Percentiles rank a stretch among this genome's conserved stretches.
Conservation (phyloP, 345 rosid species). For the Corchorus capsularis region DNA sequence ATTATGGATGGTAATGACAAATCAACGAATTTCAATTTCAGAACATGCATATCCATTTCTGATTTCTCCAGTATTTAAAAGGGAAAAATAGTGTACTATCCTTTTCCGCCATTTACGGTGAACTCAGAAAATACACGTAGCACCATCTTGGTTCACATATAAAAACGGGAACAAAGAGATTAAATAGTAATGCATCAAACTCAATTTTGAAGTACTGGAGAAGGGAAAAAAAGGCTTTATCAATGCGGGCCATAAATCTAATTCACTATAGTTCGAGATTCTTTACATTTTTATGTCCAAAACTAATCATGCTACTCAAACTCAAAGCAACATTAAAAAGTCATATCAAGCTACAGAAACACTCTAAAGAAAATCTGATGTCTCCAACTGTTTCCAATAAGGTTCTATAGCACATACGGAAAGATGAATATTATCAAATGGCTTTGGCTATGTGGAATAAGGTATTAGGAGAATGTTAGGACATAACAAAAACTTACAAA, state of each 20-base stretch:
- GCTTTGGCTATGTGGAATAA: neutral
- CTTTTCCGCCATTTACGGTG: neutral
- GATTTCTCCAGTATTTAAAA: neutral
- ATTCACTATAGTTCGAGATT: neutral
- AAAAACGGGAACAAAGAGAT: neutral
- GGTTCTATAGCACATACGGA: neutral
- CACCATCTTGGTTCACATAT: neutral
- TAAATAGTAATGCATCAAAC: neutral
- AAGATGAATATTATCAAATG: neutral
- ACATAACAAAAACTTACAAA: neutral
- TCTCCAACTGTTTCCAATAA: slow-evolving; percentile 1
- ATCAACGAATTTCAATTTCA: neutral
- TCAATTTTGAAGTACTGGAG: neutral
- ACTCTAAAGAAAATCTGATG: neutral
- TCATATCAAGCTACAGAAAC: neutral
- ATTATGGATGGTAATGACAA: neutral
- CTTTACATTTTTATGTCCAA: neutral
- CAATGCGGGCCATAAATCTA: slow-evolving; percentile 1
- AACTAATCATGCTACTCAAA: neutral
- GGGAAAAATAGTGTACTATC: neutral
- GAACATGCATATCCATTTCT: neutral
- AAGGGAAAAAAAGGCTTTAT: neutral
- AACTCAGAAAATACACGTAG: neutral
- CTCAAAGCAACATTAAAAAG: neutral
- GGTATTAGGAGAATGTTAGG: neutral